Conservation (phyloP, 345 rosid species). For the Citrus unshiu region DNA sequence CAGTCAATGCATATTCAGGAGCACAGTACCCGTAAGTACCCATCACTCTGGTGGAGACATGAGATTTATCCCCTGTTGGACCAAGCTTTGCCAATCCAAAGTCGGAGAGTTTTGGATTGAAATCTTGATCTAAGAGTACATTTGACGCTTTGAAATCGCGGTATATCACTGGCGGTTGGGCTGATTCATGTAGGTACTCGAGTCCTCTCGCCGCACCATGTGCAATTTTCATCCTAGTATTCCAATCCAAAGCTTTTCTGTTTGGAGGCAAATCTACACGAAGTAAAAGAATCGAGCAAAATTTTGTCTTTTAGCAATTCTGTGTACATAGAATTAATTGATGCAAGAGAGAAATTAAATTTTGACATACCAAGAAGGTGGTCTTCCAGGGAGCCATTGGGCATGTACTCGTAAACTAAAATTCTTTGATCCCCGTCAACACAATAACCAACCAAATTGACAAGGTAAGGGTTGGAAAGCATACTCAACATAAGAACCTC, state of each 20-base stretch:
- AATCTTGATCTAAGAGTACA: slow-evolving; percentile 52
- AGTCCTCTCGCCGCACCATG: slow-evolving; percentile 80
- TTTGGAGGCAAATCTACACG: slow-evolving; percentile 37
- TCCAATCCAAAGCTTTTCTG: slow-evolving; percentile 62
- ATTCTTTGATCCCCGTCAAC: slow-evolving; percentile 73
- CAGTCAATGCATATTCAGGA: slow-evolving; percentile 71
- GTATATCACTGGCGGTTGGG: slow-evolving; percentile 74
- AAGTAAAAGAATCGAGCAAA: background rate
- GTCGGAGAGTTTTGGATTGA: slow-evolving; percentile 76
- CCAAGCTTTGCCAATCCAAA: slow-evolving; percentile 86
- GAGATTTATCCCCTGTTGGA: slow-evolving; percentile 62
- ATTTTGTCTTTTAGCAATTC: background rate
- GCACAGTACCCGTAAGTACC: slow-evolving; percentile 87
- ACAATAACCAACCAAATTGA: slow-evolving; percentile 73
- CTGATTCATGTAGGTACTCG: slow-evolving; percentile 73
- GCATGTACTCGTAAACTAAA: slow-evolving; percentile 69
- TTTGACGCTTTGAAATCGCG: slow-evolving; percentile 80
- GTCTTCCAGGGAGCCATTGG: slow-evolving; percentile 67
- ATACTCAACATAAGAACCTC: slow-evolving; percentile 77
- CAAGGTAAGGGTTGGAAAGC: slow-evolving; percentile 64
- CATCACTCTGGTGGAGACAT: slow-evolving; percentile 87
- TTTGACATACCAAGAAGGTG: slow-evolving; percentile 63
- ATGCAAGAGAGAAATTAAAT: no score
- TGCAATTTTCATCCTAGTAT: slow-evolving; percentile 66
- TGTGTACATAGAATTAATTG: background rate